Base-by-base conservation (phyloP, 495 filamentous ascomycete genomes). In the Penicillium ucsense region DNA sequence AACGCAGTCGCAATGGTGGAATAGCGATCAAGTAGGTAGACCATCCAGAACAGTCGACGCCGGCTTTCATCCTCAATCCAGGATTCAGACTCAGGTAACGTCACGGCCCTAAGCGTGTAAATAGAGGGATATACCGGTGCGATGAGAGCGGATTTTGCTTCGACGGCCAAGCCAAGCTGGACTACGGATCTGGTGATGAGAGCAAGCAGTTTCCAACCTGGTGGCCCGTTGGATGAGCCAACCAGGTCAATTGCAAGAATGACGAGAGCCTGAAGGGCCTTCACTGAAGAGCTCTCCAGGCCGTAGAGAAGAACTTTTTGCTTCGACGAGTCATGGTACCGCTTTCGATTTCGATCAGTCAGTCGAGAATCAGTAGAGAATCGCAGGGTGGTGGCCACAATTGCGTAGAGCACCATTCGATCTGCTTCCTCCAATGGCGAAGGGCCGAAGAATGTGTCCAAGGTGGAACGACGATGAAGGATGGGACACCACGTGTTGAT, bases 401-500 rank as follows among this genome's bases (percentile, higher is more conserved):
- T 91, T 4, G 89, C 83, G 58, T 92, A 86, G 12, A 95, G 68
- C 11, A 95, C 69, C 50, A 92, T 85, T 38, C 86, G 78, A 56
- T 94, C 88, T 28, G 80, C 79, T 59, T 90, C 87, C 12, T 89
- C 83, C 4, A 89, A 71, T 9, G 82, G 76, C 1, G 84, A 80
- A 4, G 82, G 68, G 0, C 85, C 85, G 55, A 94, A 94, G n/a
- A 94, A 74, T 5, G 82, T 78, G 55, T 94, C 86, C 6, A 94
- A 62, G 0, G 86, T 89, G 1, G 83, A 80, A 51, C 84, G 79
- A 3, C 86, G 80, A 63, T 94, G 86, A 11, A 95, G 71, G 20
- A 95, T 91, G 0, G 89, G 89, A 65, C 86, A 94, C 83, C 87
- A 94, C 0, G 86, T 85, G 59, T 94, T 90, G 60, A 95, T 80